Percentiles rank a stretch among this genome's conserved stretches.
phyloP scores from a whole-genome alignment of 2,329 filamentous ascomycete species.

The Monascus ruber region DNA sequence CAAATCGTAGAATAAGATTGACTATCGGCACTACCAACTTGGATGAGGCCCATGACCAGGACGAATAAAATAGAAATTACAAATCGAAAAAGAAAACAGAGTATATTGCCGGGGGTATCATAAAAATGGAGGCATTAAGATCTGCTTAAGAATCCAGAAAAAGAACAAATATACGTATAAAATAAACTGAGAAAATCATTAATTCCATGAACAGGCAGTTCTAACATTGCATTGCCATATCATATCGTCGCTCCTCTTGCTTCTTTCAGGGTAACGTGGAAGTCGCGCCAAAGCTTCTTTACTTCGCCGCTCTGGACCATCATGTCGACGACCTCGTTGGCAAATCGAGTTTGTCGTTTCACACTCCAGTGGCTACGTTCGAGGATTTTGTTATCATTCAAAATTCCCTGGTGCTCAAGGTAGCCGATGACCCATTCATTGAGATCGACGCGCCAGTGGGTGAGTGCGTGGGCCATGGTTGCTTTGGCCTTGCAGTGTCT shows the following conservation, averaged over 20 bases:
- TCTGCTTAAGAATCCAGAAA: no score
- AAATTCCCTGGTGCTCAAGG: constrained; percentile 47
- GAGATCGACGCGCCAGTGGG: constrained; percentile 67
- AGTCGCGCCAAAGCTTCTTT: constrained; percentile 51
- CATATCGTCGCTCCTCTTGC: constrained; percentile 39
- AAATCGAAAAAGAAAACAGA: no score
- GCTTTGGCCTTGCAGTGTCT: constrained; percentile 53
- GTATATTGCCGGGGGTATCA: no score
- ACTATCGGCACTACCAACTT: no score
- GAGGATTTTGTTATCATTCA: constrained; percentile 46
- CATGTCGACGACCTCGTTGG: constrained; percentile 50
- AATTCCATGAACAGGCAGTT: no score
- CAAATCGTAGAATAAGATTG: no score
- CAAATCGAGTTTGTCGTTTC: constrained; percentile 48
- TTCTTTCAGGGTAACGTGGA: constrained; percentile 50
- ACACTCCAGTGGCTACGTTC: constrained; percentile 51
- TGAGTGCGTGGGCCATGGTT: constrained; percentile 56
- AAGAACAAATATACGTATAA: no score
- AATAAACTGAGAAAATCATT: no score
- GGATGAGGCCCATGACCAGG: no score
- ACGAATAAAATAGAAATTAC: no score
- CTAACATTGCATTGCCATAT: no score
- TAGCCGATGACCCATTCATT: constrained; percentile 58
- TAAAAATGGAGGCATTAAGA: no score
- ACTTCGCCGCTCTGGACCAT: constrained; percentile 54